Evolutionary conservation across 164 flowering plant genomes (phyloP), one percentile per base, ranked within the genome.

Genomic region (Protea cynaroides): DNA sequence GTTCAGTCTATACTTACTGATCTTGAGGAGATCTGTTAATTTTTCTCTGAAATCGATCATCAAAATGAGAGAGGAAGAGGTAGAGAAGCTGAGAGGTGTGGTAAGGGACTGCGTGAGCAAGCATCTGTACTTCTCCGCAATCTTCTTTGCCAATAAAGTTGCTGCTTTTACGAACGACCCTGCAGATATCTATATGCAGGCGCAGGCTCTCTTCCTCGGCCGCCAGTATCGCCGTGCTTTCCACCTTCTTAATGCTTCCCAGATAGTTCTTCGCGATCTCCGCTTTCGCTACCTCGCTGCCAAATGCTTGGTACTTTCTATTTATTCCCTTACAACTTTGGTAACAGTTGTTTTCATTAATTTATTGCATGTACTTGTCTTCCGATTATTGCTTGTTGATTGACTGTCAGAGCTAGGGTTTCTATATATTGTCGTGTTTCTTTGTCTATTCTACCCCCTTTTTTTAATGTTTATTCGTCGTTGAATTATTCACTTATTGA

Each of bases 281-380:
- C 92, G 92, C 0, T 92, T 91, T 56, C 88, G 97, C 19, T 95
- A 89, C 79, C 96, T 95, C n/a, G 97, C n/a, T n/a, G n/a, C n/a
- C n/a, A n/a, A n/a, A n/a, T n/a, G n/a, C n/a, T n/a, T n/a, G n/a
- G n/a, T n/a, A 60, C 9, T 24, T 61, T 53, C 86, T 83, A 59
- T 84, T 80, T 68, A n/a, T 79, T 81, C 25, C 85, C 80, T 44
- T 81, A 82, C 71, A 84, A 85, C 61, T 84, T 62, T 61, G 87
- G 83, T 46, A 14, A 3, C 14, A 46, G 50, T n/a, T n/a, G n/a
- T n/a, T 3, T 10, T 10, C 3, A 2, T 46, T 14, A 17, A 46
- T 46, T 46, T 13, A 46, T 13, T 14, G 3, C 17, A 2, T 46
- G 2, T 46, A 9, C 17, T 46, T 46, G 14, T n/a, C n/a, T n/a